A percentile compares a stretch with the other conserved stretches of the same genome.
phyloP scores from a whole-genome alignment of 768 basidiomycete genomes.

The Pulveroboletus sp. region DNA sequence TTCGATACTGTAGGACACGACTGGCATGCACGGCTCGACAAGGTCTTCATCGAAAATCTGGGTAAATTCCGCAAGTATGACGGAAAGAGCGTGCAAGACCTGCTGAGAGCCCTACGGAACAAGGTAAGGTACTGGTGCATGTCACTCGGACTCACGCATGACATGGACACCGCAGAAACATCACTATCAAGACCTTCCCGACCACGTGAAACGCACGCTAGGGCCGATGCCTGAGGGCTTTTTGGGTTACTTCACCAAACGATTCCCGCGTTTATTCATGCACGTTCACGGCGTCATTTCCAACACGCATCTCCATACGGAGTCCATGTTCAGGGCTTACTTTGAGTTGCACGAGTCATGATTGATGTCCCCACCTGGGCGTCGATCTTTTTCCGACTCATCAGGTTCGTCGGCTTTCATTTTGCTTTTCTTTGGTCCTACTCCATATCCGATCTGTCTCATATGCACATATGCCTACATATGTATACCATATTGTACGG shows the following conservation, averaged over 20 bases:
- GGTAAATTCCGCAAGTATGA: slow-evolving; percentile 99
- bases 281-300: slow-evolving; percentile 87
- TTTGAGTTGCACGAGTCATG: slow-evolving; percentile 64
- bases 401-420: background rate
- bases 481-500: slow-evolving; percentile 13
- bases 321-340: slow-evolving; percentile 89
- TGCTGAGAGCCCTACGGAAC: slow-evolving; percentile 89
- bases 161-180: slow-evolving; percentile 68
- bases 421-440: background rate
- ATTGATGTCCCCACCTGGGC: background rate
- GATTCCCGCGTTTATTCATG: slow-evolving; percentile 88
- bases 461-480: slow-evolving; percentile 8
- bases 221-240: slow-evolving; percentile 93
- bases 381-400: background rate
- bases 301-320: slow-evolving; percentile 64
- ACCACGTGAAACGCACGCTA: slow-evolving; percentile 81
- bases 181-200: slow-evolving; percentile 95
- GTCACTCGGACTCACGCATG: slow-evolving; percentile 7
- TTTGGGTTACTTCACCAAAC: slow-evolving; percentile 85
- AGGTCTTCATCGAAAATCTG: slow-evolving; percentile 86
- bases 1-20: slow-evolving; percentile 76
- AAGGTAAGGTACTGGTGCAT: slow-evolving; percentile 55
- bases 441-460: background rate
- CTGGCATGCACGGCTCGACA: slow-evolving; percentile 86
- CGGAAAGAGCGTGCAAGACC: slow-evolving; percentile 83